Evolutionary conservation across 2,329 filamentous ascomycete genomes (phyloP).

Genomic region (Penicillium sp.): DNA sequence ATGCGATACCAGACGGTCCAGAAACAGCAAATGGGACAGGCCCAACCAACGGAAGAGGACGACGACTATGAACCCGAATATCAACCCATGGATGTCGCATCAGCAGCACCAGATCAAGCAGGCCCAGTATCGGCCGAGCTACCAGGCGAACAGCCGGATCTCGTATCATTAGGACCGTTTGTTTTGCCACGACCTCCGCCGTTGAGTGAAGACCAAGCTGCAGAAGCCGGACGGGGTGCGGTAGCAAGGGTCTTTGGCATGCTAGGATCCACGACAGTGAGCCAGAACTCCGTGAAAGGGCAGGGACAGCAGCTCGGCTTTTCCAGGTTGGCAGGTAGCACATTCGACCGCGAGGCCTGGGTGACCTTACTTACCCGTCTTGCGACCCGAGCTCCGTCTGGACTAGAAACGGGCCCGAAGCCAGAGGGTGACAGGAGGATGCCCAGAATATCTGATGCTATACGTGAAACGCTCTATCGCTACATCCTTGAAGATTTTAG

Average conservation of each 20-base stretch:
- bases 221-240: constrained; percentile 75
- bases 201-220: constrained; percentile 72
- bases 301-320: constrained; percentile 69
- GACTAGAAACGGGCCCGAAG: constrained; percentile 61
- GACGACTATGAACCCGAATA: constrained; percentile 94
- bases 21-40: constrained; percentile 42
- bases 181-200: constrained; percentile 77
- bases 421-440: constrained; percentile 36
- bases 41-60: constrained; percentile 62
- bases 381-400: constrained; percentile 76
- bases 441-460: constrained; percentile 61
- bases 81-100: constrained; percentile 65
- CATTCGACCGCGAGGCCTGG: constrained; percentile 87
- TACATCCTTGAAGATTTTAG: constrained; percentile 94
- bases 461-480: constrained; percentile 79
- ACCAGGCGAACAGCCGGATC: constrained; percentile 68
- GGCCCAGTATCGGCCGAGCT: constrained; percentile 80
- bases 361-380: constrained; percentile 84
- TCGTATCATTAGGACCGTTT: constrained; percentile 72
- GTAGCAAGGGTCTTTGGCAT: constrained; percentile 79
- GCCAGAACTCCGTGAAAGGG: constrained; percentile 58
- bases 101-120: constrained; percentile 44
- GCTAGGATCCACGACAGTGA: constrained; percentile 74
- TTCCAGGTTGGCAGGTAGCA: constrained; percentile 80
- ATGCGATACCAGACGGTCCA: constrained; percentile 43